Evolutionary conservation across 805 yeast species (phyloP), one percentile per base, ranked within the genome.

Genomic region (Candida nemodendra): DNA sequence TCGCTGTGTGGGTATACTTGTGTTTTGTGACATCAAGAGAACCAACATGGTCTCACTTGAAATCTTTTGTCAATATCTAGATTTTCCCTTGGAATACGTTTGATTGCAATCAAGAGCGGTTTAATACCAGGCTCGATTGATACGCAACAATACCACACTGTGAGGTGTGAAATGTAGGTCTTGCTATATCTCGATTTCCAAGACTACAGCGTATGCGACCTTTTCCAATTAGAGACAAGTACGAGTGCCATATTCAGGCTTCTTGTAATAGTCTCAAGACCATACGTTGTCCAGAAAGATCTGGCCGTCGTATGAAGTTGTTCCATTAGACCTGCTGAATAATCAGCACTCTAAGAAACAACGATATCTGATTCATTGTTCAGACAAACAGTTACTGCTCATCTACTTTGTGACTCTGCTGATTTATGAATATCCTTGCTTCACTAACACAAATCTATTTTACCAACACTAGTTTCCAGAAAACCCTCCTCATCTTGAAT

Each of bases 51-150:
- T 3, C 24, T 22, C 33, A 29, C 25, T 28, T 24, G 38, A 33
- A 32, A 25, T 30, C 34, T 35, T 26, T 35, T 32, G 41, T 41
- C 41, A 38, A 32, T 29, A 31, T 35, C 44, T 38, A 29, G 24
- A 45, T 49, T 58, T 59, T 58, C 64, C 64, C 56, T 50, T 64
- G 68, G 64, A 48, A 62, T 61, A 15, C 12, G 32, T 56, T 63
- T 61, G 31, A 45, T 47, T 45, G 49, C 37, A 56, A 60, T 47
- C 47, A 42, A 22, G 27, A 26, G n/a, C n/a, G n/a, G n/a, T n/a
- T n/a, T n/a, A n/a, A n/a, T n/a, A n/a, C 17, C 25, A 23, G 34
- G 23, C 14, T 23, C 26, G 15, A 27, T 13, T 41, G 36, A 41
- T 46, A 51, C 30, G 38, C 48, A 48, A 47, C 62, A 56, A 42